A percentile compares a stretch with the other conserved stretches of the same genome.
phyloP scores from a whole-genome alignment of 768 basidiomycete genomes.

The Clitopilus hobsonii region DNA sequence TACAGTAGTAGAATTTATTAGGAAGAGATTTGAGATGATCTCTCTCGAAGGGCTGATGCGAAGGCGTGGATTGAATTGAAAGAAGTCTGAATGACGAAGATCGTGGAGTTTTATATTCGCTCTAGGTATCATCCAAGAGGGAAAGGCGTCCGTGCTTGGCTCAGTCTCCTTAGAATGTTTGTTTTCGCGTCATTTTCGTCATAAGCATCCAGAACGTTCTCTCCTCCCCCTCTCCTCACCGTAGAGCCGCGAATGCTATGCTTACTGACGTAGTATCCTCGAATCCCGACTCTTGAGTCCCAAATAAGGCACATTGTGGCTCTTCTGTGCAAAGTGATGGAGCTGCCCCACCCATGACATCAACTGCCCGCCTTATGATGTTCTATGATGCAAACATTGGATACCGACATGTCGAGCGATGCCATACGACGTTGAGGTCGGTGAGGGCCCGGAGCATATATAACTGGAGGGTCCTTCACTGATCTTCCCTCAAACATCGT shows the following conservation, averaged over 20 bases:
- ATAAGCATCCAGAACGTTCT: too few relatives aligned
- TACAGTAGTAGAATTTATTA: neutral
- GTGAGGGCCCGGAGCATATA: neutral
- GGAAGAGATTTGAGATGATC: too few relatives aligned
- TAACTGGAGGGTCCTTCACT: neutral
- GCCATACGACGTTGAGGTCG: neutral
- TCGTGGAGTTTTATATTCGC: neutral
- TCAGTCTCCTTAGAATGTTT: neutral
- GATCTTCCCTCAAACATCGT: neutral
- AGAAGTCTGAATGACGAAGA: too few relatives aligned
- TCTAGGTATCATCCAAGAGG: neutral
- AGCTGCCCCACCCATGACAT: neutral
- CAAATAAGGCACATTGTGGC: neutral
- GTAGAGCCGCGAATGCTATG: too few relatives aligned
- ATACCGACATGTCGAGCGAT: neutral
- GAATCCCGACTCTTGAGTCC: neutral
- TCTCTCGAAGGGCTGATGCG: neutral
- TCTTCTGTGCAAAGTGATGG: neutral
- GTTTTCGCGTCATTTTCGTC: neutral
- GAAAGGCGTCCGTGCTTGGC: too few relatives aligned
- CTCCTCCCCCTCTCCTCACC: too few relatives aligned
- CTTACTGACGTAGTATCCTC: too few relatives aligned
- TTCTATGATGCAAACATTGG: neutral
- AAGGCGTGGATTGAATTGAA: too few relatives aligned
- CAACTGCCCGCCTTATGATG: neutral